phyloP scores from a whole-genome alignment of 129 eudicot species.

The Saussurea involucrata region DNA sequence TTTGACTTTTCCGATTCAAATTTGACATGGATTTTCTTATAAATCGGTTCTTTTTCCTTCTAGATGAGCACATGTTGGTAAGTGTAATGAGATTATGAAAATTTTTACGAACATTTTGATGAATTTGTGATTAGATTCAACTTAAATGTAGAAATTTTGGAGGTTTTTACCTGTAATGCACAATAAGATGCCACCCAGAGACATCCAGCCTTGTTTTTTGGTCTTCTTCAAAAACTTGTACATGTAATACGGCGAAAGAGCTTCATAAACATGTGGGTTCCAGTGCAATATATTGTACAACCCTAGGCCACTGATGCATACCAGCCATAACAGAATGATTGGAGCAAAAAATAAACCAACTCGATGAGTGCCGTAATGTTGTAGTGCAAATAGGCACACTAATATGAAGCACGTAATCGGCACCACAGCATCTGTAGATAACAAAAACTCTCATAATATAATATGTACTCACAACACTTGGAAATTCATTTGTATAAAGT shows the following conservation, averaged over 20 bases:
- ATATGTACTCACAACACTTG: slow-evolving; percentile 1
- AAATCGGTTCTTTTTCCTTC: background rate
- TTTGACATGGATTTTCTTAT: background rate
- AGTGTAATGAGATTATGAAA: too few relatives aligned
- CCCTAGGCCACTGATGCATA: slow-evolving; percentile 88
- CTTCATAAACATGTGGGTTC: slow-evolving; percentile 82
- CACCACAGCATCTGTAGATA: slow-evolving; percentile 76
- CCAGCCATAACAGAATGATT: slow-evolving; percentile 69
- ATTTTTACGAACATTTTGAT: background rate
- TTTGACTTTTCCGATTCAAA: background rate
- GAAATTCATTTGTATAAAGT: background rate
- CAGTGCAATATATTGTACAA: slow-evolving; percentile 73
- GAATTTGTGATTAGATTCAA: background rate
- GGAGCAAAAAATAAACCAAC: slow-evolving; percentile 91
- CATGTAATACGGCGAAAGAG: slow-evolving; percentile 94
- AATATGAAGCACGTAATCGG: slow-evolving; percentile 91
- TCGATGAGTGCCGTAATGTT: slow-evolving; percentile 93
- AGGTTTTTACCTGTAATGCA: slow-evolving; percentile 78
- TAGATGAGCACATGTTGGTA: background rate
- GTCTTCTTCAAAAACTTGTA: slow-evolving; percentile 87
- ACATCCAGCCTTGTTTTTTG: slow-evolving; percentile 88
- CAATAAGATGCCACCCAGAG: slow-evolving; percentile 81
- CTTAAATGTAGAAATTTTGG: background rate
- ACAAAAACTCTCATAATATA: background rate
- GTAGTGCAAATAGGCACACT: slow-evolving; percentile 89